Conservation (phyloP, 2,329 filamentous ascomycete genomes). For the Claviceps pusilla region DNA sequence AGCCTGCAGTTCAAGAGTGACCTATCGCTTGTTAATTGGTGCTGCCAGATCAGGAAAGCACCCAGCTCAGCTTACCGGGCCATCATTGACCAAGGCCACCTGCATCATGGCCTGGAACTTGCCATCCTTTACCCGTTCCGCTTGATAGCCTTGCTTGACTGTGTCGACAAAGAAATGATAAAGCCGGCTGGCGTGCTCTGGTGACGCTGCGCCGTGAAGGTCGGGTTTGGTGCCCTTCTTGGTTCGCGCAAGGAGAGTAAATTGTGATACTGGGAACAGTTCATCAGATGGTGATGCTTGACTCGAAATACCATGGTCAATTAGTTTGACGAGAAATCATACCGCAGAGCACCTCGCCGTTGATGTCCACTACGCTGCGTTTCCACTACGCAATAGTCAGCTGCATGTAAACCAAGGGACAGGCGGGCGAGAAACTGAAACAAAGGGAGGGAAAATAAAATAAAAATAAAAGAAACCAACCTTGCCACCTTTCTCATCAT, state of each 20-base stretch:
- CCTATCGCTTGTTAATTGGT: conserved; percentile 6
- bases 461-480: conserved; percentile 23
- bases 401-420: background rate
- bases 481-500: conserved; percentile 56
- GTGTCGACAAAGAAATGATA: conserved; percentile 74
- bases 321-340: conserved; percentile 12
- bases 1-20: conserved; percentile 11
- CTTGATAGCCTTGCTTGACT: conserved; percentile 54
- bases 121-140: conserved; percentile 78
- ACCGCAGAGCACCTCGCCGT: conserved; percentile 91
- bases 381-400: conserved; percentile 56
- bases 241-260: conserved; percentile 82
- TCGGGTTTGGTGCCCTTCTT: conserved; percentile 93
- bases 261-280: conserved; percentile 64
- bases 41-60: background rate
- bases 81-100: conserved; percentile 80
- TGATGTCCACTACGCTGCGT: conserved; percentile 70
- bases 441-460: background rate
- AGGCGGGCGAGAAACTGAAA: too few relatives aligned
- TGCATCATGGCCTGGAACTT: conserved; percentile 99
- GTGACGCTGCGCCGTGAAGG: conserved; percentile 75
- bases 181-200: conserved; percentile 61
- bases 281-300: background rate
- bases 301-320: background rate
- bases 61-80: conserved; percentile 35